Base-by-base conservation (phyloP, 73 alveolate genomes). In the Effrenium voratum region DNA sequence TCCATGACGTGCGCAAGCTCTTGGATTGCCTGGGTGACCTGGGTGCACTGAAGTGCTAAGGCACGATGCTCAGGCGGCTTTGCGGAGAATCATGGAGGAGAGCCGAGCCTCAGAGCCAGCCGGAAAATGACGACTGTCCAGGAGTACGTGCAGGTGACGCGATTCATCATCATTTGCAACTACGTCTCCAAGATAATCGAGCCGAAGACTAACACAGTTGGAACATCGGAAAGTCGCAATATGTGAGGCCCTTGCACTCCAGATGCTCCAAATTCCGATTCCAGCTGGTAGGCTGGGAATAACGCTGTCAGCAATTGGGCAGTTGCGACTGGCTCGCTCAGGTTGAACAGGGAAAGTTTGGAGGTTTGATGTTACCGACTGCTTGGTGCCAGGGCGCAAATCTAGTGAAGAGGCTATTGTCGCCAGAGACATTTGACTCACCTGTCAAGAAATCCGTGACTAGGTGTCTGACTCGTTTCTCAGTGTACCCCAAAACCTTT, bases 121-220 rank as follows among this genome's bases (percentile, higher is more conserved):
- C 16, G 3, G 13, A n/a, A 3, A 28, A 24, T 49, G 43, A 46
- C 15, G 46, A 3, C 30, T 80, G 32, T 41, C 36, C 70, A 87
- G 95, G 99, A 99, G 93, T 99, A 99, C 95, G 99, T 99, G 34
- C 93, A 91, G 32, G 99, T 99, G 91, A 99, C 99, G 44, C 99
- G 99, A 98, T 99, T 99, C 99, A 99, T 99, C 98, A 99, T 99
- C 52, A 99, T 99, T 66, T 99, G 99, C 99, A 99, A 99, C 95
- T 99, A 99, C 92, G 99, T 99, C 60, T 99, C 99, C 83, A 99
- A 99, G 99, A 99, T 99, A 95, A 99, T 99, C 68, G 99, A 99
- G 92, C 99, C 99, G 0, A 99, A 99, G 70, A 99, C 99, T 26
- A 60, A 55, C 6, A 8, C 41, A 24, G 44, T 4, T 50, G 44